Conservation (phyloP, 2,329 filamentous ascomycete genomes). For the Calonectria pauciramosa region DNA sequence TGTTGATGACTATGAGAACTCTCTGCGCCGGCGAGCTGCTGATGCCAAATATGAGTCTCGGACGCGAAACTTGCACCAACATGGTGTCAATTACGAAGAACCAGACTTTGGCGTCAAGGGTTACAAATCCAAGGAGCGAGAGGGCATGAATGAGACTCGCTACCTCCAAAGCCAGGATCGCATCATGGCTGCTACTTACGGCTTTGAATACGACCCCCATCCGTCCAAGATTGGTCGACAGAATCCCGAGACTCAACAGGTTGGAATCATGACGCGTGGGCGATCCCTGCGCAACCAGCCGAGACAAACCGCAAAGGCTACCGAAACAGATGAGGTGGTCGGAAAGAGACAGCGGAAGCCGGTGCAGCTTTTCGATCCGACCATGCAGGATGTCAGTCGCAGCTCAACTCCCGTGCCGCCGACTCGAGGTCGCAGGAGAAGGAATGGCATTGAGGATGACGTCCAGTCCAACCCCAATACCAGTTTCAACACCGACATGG, state of each 20-base stretch:
- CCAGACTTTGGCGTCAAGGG: slow-evolving; percentile 70
- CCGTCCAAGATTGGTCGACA: slow-evolving; percentile 70
- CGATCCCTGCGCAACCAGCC: slow-evolving; percentile 70
- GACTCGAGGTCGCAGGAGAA: slow-evolving; percentile 50
- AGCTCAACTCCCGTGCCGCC: slow-evolving; percentile 63
- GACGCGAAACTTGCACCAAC: slow-evolving; percentile 56
- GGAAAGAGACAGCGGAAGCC: slow-evolving; percentile 69
- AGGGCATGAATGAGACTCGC: slow-evolving; percentile 59
- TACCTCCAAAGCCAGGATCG: slow-evolving; percentile 68
- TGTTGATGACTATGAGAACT: slow-evolving; percentile 71
- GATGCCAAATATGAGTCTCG: slow-evolving; percentile 63
- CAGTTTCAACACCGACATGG: slow-evolving; percentile 52
- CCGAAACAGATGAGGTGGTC: slow-evolving; percentile 64
- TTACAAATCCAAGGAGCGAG: slow-evolving; percentile 61
- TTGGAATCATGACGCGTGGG: slow-evolving; percentile 64
- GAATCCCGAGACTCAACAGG: slow-evolving; percentile 67
- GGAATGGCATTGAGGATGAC: slow-evolving; percentile 49
- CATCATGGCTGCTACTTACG: slow-evolving; percentile 71
- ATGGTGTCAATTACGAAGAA: slow-evolving; percentile 60
- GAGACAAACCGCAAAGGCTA: slow-evolving; percentile 70
- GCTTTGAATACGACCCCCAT: slow-evolving; percentile 72
- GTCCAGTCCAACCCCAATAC: slow-evolving; percentile 45
- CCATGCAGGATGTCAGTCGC: slow-evolving; percentile 65
- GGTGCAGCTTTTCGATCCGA: slow-evolving; percentile 64
- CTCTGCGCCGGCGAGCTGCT: slow-evolving; percentile 63